phyloP scores from a whole-genome alignment of 495 filamentous ascomycete species.

The Penicillium silybi region DNA sequence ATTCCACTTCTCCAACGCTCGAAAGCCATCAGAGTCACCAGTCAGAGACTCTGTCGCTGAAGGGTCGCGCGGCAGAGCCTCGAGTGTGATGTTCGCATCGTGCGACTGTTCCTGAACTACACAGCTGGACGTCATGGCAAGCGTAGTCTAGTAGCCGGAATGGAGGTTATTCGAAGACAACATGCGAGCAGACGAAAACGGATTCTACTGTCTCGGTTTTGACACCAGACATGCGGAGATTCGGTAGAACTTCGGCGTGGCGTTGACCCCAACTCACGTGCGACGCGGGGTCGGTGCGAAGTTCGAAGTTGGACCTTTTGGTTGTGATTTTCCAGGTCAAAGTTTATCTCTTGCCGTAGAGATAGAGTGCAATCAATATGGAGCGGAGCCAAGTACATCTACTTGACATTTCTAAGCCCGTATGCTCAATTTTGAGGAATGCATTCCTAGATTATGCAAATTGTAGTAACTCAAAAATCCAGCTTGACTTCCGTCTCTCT shows the following conservation, averaged over 20 bases:
- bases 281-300: neutral
- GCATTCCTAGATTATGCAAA: too few relatives aligned
- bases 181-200: neutral
- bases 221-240: slow-evolving; percentile 4
- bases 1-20: slow-evolving; percentile 59
- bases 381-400: neutral
- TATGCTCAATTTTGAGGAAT: neutral
- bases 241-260: slow-evolving; percentile 1
- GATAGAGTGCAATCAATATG: neutral
- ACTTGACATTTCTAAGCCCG: neutral
- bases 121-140: slow-evolving; percentile 13
- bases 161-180: neutral
- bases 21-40: slow-evolving; percentile 8
- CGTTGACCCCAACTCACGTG: neutral
- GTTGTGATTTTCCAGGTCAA: too few relatives aligned
- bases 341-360: neutral
- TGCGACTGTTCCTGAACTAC: slow-evolving; percentile 8
- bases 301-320: too few relatives aligned
- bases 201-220: neutral
- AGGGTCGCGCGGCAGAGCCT: slow-evolving; percentile 11
- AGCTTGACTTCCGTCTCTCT: neutral
- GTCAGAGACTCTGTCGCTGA: neutral
- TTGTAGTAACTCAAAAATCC: neutral
- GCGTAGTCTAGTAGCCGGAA: neutral
- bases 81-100: slow-evolving; percentile 14